Base-by-base conservation (phyloP, 441 rosid genomes). In the Brassica balearica region DNA sequence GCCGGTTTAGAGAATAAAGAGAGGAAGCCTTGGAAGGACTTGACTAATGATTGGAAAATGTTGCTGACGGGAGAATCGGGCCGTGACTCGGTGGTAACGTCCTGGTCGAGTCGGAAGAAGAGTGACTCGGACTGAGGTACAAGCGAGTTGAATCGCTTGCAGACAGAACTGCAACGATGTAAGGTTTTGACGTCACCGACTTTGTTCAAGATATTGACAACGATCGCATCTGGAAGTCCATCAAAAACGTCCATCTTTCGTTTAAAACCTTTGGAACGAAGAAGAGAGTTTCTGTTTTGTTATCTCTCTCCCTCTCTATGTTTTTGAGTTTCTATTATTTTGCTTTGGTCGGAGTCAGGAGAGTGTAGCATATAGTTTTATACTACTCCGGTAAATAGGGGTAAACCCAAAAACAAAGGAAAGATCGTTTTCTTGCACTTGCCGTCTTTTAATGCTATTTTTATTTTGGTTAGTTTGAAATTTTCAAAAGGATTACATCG, bases 201-300 rank as follows among this genome's bases (percentile, higher is more conserved):
- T 80, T 80, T 80, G 83, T 76, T 76, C 43, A 80, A 80, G 27
- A 80, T 80, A 19, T 80, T 74, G 60, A 76, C 27, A 27, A 80
- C 4, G 36, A 80, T 38, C 17, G 74, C 34, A 62, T 80, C 83
- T 0, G 83, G 83, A 38, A 80, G 46, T 7, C 73, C 77, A 76
- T 76, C 80, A 1, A 80, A 76, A 19, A 48, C 80, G 27, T 80
- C 83, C 83, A 75, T 75, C 7, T 1, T 55, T 6, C 17, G 17
- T 20, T 1, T 0, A 11, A 11, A 53, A 67, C 56, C 64, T 58
- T 46, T 0, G 1, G 32, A 5, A 4, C 56, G 7, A 51, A 1
- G n/a, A 51, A 51, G 56, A 51, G 56, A n/a, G 56, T 51, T 51
- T 6, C 19, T 78, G n/a, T 56, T 32, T 65, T 2, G 22, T 20